Evolutionary conservation across 257 asterid genomes (phyloP).

Genomic region (Solanum chaucha): DNA sequence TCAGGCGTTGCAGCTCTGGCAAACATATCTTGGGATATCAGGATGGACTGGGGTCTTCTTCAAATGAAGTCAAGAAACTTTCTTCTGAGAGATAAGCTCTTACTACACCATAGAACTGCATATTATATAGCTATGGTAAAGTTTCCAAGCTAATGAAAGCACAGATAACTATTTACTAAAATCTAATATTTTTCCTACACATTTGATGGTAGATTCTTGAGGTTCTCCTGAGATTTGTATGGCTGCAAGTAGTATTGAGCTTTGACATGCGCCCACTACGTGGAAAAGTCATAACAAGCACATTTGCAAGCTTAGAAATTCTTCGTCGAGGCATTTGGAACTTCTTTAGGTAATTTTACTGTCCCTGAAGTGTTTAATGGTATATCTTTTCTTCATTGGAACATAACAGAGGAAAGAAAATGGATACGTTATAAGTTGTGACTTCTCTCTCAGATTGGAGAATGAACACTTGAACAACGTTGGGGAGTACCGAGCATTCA

Average conservation of each 20-base stretch:
- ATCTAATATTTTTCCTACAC: not conserved
- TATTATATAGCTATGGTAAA: constrained; percentile 57
- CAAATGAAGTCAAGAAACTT: constrained; percentile 32
- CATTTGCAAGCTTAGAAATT: constrained; percentile 50
- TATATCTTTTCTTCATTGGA: not conserved
- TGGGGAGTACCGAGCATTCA: constrained; percentile 60
- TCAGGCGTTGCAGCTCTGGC: constrained; percentile 30
- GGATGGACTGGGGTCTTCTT: constrained; percentile 56
- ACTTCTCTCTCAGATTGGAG: constrained; percentile 37
- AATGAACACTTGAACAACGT: constrained; percentile 72
- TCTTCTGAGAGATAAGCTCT: constrained; percentile 58
- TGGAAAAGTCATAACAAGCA: constrained; percentile 24
- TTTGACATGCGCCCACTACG: constrained; percentile 23
- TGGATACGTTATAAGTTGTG: not conserved
- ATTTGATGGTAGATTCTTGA: constrained; percentile 28
- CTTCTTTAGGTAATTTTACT: constrained; percentile 37
- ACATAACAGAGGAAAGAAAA: not conserved
- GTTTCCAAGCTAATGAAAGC: not conserved
- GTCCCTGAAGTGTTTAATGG: not conserved
- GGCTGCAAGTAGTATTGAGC: constrained; percentile 59
- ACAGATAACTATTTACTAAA: not conserved
- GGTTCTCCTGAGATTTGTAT: constrained; percentile 45
- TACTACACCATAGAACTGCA: constrained; percentile 32
- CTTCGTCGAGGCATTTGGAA: constrained; percentile 67
- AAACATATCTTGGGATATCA: constrained; percentile 48